Conservation (phyloP, 2,329 filamentous ascomycete species). For the Aspergillus sojae region DNA sequence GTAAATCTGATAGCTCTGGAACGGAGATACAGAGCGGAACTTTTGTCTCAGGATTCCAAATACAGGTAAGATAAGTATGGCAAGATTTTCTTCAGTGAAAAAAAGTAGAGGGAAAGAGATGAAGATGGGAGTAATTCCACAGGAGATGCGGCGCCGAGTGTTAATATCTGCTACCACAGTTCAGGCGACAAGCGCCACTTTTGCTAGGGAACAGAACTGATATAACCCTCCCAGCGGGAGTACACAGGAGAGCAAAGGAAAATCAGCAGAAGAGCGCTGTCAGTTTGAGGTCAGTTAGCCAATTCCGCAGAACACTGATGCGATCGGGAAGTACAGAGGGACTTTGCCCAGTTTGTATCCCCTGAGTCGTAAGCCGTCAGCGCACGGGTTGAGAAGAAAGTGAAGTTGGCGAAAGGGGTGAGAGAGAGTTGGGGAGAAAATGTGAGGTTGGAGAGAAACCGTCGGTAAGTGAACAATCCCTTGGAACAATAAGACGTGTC, state of each 20-base stretch:
- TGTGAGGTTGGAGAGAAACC: background rate
- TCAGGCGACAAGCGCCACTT: slow-evolving; percentile 9
- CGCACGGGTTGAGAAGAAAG: slow-evolving; percentile 3
- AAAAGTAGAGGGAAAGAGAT: slow-evolving; percentile 14
- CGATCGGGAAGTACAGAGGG: slow-evolving; percentile 19
- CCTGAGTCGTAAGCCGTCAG: slow-evolving; percentile 19
- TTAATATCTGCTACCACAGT: slow-evolving; percentile 25
- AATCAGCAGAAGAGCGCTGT: slow-evolving; percentile 16
- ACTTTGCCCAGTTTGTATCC: slow-evolving; percentile 16
- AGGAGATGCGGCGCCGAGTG: slow-evolving; percentile 22
- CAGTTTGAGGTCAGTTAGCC: slow-evolving; percentile 16
- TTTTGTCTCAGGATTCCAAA: slow-evolving; percentile 27
- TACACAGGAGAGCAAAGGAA: slow-evolving; percentile 16
- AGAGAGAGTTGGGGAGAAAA: background rate
- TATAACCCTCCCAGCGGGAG: slow-evolving; percentile 21
- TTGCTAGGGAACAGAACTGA: slow-evolving; percentile 25
- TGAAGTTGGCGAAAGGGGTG: background rate
- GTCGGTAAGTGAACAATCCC: slow-evolving; percentile 7
- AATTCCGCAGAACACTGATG: slow-evolving; percentile 15
- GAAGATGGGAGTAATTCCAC: slow-evolving; percentile 25
- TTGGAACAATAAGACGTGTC: slow-evolving; percentile 19
- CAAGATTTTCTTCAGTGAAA: slow-evolving; percentile 19
- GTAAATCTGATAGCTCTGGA: slow-evolving; percentile 19
- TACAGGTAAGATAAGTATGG: slow-evolving; percentile 28
- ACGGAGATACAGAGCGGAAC: slow-evolving; percentile 25